These are phyloP conservation scores for Candida glucosophila DNA, from an alignment of 1,139 yeast genomes.

Conservation along the genomic window DNA sequence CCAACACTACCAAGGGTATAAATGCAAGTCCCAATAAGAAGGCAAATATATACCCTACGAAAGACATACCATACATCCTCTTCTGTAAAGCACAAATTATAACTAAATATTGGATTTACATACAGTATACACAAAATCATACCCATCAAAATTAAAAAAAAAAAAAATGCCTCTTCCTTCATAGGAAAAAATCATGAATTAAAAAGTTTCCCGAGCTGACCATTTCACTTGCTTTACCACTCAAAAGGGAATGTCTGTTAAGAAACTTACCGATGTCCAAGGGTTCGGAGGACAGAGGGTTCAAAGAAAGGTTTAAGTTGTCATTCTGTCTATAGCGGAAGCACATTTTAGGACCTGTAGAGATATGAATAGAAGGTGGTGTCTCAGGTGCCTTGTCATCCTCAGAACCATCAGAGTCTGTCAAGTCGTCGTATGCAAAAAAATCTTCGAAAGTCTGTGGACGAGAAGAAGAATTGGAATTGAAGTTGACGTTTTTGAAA, in stretches of 20 bases:
- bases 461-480: conserved; percentile 15
- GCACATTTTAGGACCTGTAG: conserved; percentile 22
- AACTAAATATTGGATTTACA: too few relatives aligned
- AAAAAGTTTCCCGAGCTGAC: conserved; percentile 42
- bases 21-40: conserved; percentile 65
- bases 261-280: conserved; percentile 25
- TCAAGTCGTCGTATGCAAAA: conserved; percentile 23
- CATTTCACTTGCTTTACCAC: conserved; percentile 50
- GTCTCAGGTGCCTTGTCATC: conserved; percentile 8
- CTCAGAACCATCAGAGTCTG: conserved; percentile 6
- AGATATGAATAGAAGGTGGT: conserved; percentile 12
- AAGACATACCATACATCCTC: conserved; percentile 12
- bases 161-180: conserved; percentile 6
- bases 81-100: too few relatives aligned
- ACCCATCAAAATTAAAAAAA: conserved; percentile 1
- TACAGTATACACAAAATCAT: conserved; percentile 1
- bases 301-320: conserved; percentile 33
- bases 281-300: conserved; percentile 13
- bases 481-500: conserved; percentile 13
- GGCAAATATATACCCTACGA: conserved; percentile 15
- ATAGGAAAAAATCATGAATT: conserved; percentile 41
- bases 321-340: conserved; percentile 39
- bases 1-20: conserved; percentile 44
- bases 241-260: conserved; percentile 37
- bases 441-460: conserved; percentile 33